Evolutionary conservation across 2,329 filamentous ascomycete species (phyloP).

Genomic region (Pseudogymnoascus sp.): DNA sequence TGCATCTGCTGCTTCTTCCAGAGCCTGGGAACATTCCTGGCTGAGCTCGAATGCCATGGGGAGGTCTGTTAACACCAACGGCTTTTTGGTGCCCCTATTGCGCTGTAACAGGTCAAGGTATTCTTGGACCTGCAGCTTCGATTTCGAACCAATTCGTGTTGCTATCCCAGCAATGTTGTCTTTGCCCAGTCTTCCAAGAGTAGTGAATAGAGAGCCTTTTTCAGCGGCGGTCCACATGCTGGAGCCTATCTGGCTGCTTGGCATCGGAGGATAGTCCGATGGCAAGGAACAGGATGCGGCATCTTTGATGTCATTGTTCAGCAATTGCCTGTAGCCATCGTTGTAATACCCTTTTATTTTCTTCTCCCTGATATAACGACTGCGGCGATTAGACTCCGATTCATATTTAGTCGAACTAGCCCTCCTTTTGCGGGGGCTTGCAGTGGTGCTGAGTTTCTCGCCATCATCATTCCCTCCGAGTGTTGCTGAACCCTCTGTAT

Average conservation of each 20-base stretch:
- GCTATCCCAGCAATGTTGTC: constrained; percentile 56
- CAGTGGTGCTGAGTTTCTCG: not conserved
- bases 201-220: constrained; percentile 61
- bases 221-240: constrained; percentile 63
- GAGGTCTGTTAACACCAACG: constrained; percentile 45
- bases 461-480: not conserved
- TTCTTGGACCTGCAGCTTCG: constrained; percentile 61
- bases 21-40: constrained; percentile 50
- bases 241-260: constrained; percentile 55
- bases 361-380: not conserved
- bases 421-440: not conserved
- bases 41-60: constrained; percentile 68
- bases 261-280: constrained; percentile 25
- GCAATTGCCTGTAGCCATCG: constrained; percentile 39
- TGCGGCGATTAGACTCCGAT: not conserved
- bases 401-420: not conserved
- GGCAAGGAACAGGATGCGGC: constrained; percentile 30
- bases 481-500: not conserved
- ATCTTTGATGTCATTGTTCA: constrained; percentile 52
- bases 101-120: constrained; percentile 54
- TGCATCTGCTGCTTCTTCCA: constrained; percentile 62
- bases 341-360: constrained; percentile 35
- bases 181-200: constrained; percentile 54
- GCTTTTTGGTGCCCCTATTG: constrained; percentile 20
- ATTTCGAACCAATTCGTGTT: constrained; percentile 58